A percentile compares a stretch with the other conserved stretches of the same genome.
Evolutionary conservation across 768 basidiomycete species (phyloP).

Genomic region (Lyophyllum semitale): DNA sequence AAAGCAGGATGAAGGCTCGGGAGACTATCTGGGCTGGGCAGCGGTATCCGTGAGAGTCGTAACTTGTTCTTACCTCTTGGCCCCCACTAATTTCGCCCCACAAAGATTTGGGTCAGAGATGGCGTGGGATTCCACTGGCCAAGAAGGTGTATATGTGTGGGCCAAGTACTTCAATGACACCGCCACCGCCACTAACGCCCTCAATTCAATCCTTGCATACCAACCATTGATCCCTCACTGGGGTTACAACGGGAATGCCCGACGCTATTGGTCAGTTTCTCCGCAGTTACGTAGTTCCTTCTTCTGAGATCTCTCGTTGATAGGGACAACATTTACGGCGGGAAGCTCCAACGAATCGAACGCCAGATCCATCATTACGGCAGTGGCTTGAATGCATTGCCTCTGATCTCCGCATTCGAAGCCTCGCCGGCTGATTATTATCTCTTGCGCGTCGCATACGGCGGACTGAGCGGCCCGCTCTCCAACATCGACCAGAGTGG

Average conservation of each 20-base stretch:
- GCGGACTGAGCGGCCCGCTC: constrained; percentile 53
- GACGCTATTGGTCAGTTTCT: constrained; percentile 51
- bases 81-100: not conserved
- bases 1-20: constrained; percentile 47
- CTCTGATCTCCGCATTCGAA: constrained; percentile 51
- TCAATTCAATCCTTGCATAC: constrained; percentile 59
- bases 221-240: constrained; percentile 60
- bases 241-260: constrained; percentile 62
- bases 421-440: constrained; percentile 47
- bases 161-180: constrained; percentile 54
- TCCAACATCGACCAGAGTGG: constrained; percentile 60
- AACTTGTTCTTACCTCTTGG: not conserved
- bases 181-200: constrained; percentile 48
- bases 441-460: constrained; percentile 54
- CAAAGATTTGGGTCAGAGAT: constrained; percentile 58
- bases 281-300: not conserved
- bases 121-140: constrained; percentile 60
- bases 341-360: constrained; percentile 55
- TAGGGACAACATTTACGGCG: constrained; percentile 61
- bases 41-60: constrained; percentile 55
- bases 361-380: constrained; percentile 63
- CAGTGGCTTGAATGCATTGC: constrained; percentile 55
- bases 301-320: not conserved
- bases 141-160: constrained; percentile 60
- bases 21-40: constrained; percentile 46